Base-by-base conservation (phyloP, 768 basidiomycete genomes). In the Lanmaoa pseudosensibilis region DNA sequence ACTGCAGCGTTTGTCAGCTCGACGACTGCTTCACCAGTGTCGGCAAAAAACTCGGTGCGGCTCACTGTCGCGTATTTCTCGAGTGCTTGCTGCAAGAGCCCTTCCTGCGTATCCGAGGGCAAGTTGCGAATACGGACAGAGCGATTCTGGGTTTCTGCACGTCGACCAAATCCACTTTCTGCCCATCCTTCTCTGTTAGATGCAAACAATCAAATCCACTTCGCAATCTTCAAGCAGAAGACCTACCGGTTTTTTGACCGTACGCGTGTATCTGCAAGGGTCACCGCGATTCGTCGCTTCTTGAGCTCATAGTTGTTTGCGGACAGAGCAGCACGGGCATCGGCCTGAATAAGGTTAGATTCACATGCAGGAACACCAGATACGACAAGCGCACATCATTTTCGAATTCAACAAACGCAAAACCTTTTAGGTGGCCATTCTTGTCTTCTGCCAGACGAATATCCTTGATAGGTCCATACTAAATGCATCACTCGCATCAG, bases 361-460 rank as follows among this genome's bases (percentile, higher is more conserved):
- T 12, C 19, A 37, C 36, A 16, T n/a, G 16, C n/a, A 50, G 49
- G n/a, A 41, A 25, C 5, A 40, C 23, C n/a, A 11, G 23, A n/a
- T 2, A 15, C 16, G n/a, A 38, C 37, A 38, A 13, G 2, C 10
- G 10, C 37, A 93, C 95, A 77, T 90, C 87, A 19, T 84, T 79
- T 57, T 90, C 87, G 66, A 91, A 98, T 67, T 98, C 94, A 33
- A 98, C 78, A 65, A 98, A 98, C 0, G 91, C 95, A 66, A 92
- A 95, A 1, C 97, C 95, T 68, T 85, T 94, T 32, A 79, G 80
- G 47, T 82, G 77, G 0, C 86, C 87, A 43, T 83, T 80, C 34
- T 87, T 81, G 56, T 94, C 92, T 50, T 82, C 74, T 2, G 85
- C 84, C 68, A 98, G 78, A 53, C 94, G 84, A 39, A 98, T 79